A percentile compares a stretch with the other conserved stretches of the same genome.
phyloP scores from a whole-genome alignment of 2,329 filamentous ascomycete species.

The Trichoderma sp. region DNA sequence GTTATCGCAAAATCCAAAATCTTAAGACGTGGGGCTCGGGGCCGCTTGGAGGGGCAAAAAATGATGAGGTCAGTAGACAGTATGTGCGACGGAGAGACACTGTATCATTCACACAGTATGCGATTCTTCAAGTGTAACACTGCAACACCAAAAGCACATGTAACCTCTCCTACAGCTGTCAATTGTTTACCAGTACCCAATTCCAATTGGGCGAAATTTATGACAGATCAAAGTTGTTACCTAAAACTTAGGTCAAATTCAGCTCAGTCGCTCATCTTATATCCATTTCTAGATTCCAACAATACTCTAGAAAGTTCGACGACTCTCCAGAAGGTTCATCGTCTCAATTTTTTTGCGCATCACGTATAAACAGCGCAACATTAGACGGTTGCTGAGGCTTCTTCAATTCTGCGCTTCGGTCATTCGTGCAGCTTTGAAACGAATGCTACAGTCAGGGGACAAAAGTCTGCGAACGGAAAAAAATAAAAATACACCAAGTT shows the following conservation, averaged over 20 bases:
- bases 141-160: not conserved
- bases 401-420: not conserved
- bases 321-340: not conserved
- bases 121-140: not conserved
- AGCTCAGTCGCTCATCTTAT: not conserved
- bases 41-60: slow-evolving; percentile 21
- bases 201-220: not conserved
- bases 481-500: too few relatives aligned
- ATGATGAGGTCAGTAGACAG: slow-evolving; percentile 17
- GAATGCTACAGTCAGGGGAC: not conserved
- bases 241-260: not conserved
- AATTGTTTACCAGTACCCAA: not conserved
- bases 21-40: slow-evolving; percentile 13
- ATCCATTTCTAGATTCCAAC: not conserved
- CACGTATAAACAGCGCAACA: not conserved
- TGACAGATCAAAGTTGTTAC: accelerated
- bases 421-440: not conserved
- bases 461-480: too few relatives aligned
- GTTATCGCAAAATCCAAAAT: slow-evolving; percentile 23
- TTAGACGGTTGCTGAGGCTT: not conserved
- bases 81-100: not conserved
- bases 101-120: not conserved
- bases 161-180: not conserved
- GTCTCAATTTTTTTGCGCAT: not conserved
- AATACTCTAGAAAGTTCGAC: not conserved